Evolutionary conservation across 257 asterid genomes (phyloP).

Genomic region (Echites panduratus): DNA sequence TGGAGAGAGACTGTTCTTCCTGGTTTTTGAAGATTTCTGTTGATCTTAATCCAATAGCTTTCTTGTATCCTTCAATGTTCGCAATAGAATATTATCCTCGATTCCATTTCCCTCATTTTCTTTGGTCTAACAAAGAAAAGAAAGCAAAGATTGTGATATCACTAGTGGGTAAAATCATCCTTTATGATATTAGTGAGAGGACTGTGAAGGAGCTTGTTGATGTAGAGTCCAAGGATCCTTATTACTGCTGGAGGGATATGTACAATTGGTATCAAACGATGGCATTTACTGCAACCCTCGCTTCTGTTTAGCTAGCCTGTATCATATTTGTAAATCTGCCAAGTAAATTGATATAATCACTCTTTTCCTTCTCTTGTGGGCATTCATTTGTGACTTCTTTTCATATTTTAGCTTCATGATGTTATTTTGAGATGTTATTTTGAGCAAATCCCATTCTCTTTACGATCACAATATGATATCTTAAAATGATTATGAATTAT

Average conservation of each 20-base stretch:
- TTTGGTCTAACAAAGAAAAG: constrained; percentile 4
- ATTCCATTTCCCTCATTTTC: not conserved
- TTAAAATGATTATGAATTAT: not conserved
- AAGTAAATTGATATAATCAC: not conserved
- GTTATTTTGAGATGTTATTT: no score
- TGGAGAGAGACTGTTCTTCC: constrained; percentile 7
- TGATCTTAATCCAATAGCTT: constrained; percentile 5
- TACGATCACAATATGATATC: not conserved
- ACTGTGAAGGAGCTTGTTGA: constrained; percentile 8
- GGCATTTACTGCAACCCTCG: constrained; percentile 6
- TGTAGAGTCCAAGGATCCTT: not conserved
- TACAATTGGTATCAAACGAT: constrained; percentile 10
- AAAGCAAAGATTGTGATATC: constrained; percentile 1
- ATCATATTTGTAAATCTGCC: not conserved
- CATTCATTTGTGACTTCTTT: not conserved
- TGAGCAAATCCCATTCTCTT: not conserved
- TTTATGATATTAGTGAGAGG: not conserved
- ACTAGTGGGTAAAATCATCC: not conserved
- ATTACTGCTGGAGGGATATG: constrained; percentile 3
- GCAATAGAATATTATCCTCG: not conserved
- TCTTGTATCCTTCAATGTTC: constrained; percentile 4
- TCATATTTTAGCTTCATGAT: no score
- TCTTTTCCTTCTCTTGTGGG: not conserved
- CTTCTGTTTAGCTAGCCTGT: not conserved
- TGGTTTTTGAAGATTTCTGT: constrained; percentile 14